A percentile compares a stretch with the other conserved stretches of the same genome.
Conservation (phyloP, 345 rosid species). For the Ceriops tagal region DNA sequence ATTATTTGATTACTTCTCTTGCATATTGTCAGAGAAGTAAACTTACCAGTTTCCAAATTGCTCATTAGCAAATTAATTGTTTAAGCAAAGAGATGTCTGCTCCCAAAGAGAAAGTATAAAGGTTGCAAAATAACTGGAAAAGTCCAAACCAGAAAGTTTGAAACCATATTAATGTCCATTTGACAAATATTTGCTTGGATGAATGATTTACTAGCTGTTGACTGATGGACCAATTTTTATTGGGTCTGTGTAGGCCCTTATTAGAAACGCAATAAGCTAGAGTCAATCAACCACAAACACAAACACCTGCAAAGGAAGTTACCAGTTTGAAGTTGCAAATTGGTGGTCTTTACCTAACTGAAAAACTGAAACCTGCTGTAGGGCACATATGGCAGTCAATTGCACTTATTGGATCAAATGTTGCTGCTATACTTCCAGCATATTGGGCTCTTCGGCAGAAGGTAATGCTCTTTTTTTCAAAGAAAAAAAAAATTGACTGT, state of each 20-base stretch:
- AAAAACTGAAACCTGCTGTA: conserved; percentile 38
- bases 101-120: not conserved
- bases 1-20: not conserved
- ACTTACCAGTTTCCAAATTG: not conserved
- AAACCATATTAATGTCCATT: not conserved
- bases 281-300: not conserved
- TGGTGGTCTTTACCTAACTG: conserved; percentile 16
- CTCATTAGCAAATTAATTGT: too few species aligned
- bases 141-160: not conserved
- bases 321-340: conserved; percentile 6
- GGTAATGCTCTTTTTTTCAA: conserved; percentile 35
- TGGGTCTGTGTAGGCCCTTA: not conserved
- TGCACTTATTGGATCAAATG: conserved; percentile 86
- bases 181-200: not conserved
- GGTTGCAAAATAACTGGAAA: not conserved
- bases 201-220: not conserved
- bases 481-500: too few species aligned
- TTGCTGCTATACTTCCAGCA: conserved; percentile 84
- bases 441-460: conserved; percentile 81
- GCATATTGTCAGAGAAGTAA: not conserved
- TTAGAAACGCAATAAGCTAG: not conserved
- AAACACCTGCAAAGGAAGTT: not conserved
- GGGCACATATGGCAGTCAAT: conserved; percentile 71
- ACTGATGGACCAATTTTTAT: not conserved
- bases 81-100: too few species aligned